Conservation (phyloP, 2,329 filamentous ascomycete species). For the Volutella citrinella region DNA sequence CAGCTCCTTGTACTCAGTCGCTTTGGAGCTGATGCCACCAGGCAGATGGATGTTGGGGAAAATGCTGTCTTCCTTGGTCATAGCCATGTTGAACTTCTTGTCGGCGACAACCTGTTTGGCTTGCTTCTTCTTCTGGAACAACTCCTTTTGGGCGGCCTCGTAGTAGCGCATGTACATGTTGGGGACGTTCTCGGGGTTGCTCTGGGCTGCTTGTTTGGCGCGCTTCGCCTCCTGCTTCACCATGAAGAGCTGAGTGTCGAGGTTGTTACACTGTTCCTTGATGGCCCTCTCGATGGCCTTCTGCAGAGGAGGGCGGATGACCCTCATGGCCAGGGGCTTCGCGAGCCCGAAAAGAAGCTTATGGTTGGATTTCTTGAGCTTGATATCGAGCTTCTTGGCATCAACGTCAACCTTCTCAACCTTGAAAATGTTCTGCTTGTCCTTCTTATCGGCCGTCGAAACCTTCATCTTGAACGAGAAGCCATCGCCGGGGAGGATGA, state of each 20-base stretch:
- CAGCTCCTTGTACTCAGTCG: slow-evolving; percentile 87
- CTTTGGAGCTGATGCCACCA: slow-evolving; percentile 82
- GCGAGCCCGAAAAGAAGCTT: slow-evolving; percentile 84
- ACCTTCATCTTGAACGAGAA: slow-evolving; percentile 91
- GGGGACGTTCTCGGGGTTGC: slow-evolving; percentile 66
- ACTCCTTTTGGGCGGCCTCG: slow-evolving; percentile 68
- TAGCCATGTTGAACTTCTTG: slow-evolving; percentile 60
- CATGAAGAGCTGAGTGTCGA: slow-evolving; percentile 70
- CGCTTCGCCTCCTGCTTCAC: slow-evolving; percentile 82
- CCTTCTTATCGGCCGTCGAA: slow-evolving; percentile 72
- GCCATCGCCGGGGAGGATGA: slow-evolving; percentile 81
- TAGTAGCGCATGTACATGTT: slow-evolving; percentile 88
- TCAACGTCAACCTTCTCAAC: slow-evolving; percentile 83
- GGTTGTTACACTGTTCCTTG: slow-evolving; percentile 73
- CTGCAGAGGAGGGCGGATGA: slow-evolving; percentile 78
- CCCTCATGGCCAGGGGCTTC: slow-evolving; percentile 83
- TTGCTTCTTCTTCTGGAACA: slow-evolving; percentile 77
- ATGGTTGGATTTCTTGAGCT: slow-evolving; percentile 91
- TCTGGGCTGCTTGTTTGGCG: slow-evolving; percentile 54
- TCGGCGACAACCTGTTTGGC: slow-evolving; percentile 58
- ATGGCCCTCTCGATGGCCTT: slow-evolving; percentile 89
- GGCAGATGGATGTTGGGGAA: slow-evolving; percentile 87
- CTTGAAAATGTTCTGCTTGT: slow-evolving; percentile 87
- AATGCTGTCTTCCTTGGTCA: slow-evolving; percentile 75
- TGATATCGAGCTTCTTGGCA: slow-evolving; percentile 79